Percentiles rank a stretch among this genome's conserved stretches.
These are phyloP conservation scores for Oryza coarctata DNA, from an alignment of 176 grass and related monocot species.

Conservation along the genomic window DNA sequence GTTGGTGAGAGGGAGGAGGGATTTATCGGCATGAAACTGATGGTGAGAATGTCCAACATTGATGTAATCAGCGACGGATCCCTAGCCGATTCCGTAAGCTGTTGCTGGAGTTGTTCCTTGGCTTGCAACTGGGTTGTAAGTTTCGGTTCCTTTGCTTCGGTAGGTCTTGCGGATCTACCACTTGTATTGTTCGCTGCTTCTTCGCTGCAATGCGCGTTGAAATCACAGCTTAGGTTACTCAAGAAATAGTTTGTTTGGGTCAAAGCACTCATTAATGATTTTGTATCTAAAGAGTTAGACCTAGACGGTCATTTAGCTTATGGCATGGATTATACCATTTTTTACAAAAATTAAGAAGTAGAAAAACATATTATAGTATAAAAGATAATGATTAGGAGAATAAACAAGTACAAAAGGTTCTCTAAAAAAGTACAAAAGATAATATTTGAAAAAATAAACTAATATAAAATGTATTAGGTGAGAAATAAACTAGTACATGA, in stretches of 20 bases:
- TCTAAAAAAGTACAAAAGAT: no score
- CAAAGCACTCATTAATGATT: background rate
- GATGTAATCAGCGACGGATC: background rate
- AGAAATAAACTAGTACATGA: no score
- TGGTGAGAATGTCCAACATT: background rate
- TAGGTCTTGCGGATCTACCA: constrained; percentile 66
- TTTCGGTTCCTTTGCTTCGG: constrained; percentile 51
- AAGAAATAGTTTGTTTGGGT: background rate
- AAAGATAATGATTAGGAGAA: no score
- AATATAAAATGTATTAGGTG: no score
- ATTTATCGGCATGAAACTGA: background rate
- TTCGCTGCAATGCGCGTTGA: constrained; percentile 41
- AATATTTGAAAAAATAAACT: no score
- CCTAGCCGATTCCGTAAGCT: constrained; percentile 19
- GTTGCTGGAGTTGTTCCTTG: constrained; percentile 23
- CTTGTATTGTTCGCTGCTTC: constrained; percentile 57
- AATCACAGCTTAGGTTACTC: background rate
- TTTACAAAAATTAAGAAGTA: no score
- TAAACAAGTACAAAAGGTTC: no score
- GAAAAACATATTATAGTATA: no score
- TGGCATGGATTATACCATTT: no score
- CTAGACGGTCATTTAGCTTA: background rate
- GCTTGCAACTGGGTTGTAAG: constrained; percentile 23
- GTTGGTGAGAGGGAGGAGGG: background rate
- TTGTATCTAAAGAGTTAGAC: background rate